A percentile compares a stretch with the other conserved stretches of the same genome.
These are phyloP conservation scores for Quillaja saponaria DNA, from an alignment of 306 rosid genomes.

Conservation along the genomic window DNA sequence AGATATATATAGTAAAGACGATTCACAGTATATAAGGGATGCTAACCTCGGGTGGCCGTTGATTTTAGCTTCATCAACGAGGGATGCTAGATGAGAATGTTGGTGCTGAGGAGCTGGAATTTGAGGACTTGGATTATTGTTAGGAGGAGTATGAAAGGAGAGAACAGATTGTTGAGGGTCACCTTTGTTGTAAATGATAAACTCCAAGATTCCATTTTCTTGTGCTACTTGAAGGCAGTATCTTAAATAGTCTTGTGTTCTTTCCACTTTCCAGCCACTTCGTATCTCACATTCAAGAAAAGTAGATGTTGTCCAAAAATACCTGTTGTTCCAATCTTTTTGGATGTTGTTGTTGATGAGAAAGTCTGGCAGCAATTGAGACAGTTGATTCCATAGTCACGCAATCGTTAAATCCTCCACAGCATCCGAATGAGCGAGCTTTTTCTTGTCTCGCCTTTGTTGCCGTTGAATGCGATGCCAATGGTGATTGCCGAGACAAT, in stretches of 20 bases:
- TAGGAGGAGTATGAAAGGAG: slow-evolving; percentile 8
- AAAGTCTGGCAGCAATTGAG: slow-evolving; percentile 18
- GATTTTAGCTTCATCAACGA: slow-evolving; percentile 52
- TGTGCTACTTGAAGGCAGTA: slow-evolving; percentile 76
- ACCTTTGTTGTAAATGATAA: slow-evolving; percentile 30
- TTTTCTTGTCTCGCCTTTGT: no score
- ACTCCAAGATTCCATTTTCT: slow-evolving; percentile 66
- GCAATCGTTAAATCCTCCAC: slow-evolving; percentile 42
- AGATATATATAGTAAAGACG: not conserved
- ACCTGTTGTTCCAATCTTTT: slow-evolving; percentile 51
- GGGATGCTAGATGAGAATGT: slow-evolving; percentile 43
- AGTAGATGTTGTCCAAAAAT: not conserved
- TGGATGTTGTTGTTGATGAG: slow-evolving; percentile 27
- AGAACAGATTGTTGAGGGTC: not conserved
- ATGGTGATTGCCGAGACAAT: no score
- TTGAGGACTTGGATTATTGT: slow-evolving; percentile 27
- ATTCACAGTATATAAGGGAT: no score
- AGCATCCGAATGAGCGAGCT: slow-evolving; percentile 36
- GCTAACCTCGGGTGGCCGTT: slow-evolving; percentile 70
- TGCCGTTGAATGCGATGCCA: no score
- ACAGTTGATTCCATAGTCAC: slow-evolving; percentile 42
- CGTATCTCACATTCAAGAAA: not conserved
- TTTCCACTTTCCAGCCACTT: slow-evolving; percentile 46
- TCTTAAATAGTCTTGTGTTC: slow-evolving; percentile 62
- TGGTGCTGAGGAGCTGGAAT: slow-evolving; percentile 21